Evolutionary conservation across 495 filamentous ascomycete genomes (phyloP).

Genomic region (Penicillium flavigenum): DNA sequence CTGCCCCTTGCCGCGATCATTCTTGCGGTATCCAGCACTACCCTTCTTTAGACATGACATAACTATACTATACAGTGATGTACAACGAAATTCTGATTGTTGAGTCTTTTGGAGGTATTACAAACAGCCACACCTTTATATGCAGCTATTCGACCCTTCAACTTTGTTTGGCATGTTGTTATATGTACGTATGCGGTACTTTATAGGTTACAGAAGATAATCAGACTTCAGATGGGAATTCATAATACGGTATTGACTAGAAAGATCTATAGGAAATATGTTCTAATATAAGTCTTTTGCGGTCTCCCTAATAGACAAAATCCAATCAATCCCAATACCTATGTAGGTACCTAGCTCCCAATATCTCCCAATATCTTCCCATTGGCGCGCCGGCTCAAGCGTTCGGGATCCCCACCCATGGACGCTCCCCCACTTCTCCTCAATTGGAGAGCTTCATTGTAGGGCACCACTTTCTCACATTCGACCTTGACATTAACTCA

Average conservation of each 20-base stretch:
- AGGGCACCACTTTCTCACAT: conserved; percentile 7
- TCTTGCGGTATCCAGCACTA: conserved; percentile 10
- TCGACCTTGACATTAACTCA: background rate
- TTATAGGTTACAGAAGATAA: too few species aligned
- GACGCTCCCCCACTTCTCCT: conserved; percentile 32
- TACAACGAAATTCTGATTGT: background rate
- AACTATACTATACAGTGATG: too few species aligned
- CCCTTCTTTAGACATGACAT: background rate
- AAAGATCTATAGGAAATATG: too few species aligned
- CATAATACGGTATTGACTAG: too few species aligned
- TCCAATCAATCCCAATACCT: too few species aligned
- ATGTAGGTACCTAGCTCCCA: background rate
- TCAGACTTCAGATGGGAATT: too few species aligned
- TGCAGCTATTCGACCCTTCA: too few species aligned
- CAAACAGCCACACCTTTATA: too few species aligned
- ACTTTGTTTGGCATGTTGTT: too few species aligned
- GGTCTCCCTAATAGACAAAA: too few species aligned
- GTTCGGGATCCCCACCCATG: conserved; percentile 24
- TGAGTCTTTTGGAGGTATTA: too few species aligned
- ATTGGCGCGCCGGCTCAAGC: conserved; percentile 4
- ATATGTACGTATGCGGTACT: too few species aligned
- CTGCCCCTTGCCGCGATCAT: background rate
- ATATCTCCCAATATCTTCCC: background rate
- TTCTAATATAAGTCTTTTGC: background rate
- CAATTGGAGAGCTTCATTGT: conserved; percentile 7